Base-by-base conservation (phyloP, 2,329 filamentous ascomycete species). In the Fusarium pseudoanthophilum region DNA sequence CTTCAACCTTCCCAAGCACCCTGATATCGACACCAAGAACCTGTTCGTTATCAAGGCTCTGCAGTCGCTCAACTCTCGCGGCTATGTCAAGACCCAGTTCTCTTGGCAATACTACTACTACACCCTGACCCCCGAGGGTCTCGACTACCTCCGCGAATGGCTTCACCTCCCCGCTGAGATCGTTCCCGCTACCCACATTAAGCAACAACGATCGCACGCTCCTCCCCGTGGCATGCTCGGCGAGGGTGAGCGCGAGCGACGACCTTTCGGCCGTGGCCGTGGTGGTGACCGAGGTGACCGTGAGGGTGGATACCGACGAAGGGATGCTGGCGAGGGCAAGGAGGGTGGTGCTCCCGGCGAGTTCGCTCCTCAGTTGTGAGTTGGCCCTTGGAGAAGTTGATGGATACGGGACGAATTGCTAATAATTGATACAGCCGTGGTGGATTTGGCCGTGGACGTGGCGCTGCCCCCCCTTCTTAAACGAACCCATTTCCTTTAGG, bases 31-130 rank as follows among this genome's bases (percentile, higher is more conserved):
- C 90, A 97, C 95, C 87, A 97, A 97, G 93, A 99, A 99, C 92
- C 94, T 99, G 83, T 98, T 87, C 86, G 95, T 98, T 86, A 94
- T 99, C 92, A 99, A 99, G 92, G 96, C 96, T 83, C 92, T 92
- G 88, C 96, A 99, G 90, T 99, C 96, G 77, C 92, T 99, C 84
- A 97, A 92, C 89, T 98, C 95, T 80, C 95, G 96, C 85, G 95
- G 95, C 85, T 98, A 94, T 87, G 92, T 99, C 88, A 99, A 99
- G 94, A 99, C 96, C 82, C 96, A 97, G 88, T 99, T 99, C 93
- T 97, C 95, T 79, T 97, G 95, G 95, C 95, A 97, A 89, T 97
- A 95, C 91, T 97, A 98, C 93, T 99, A 99, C 93, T 99, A 99
- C 92, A 98, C 96, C 87, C 92, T 99, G 87, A 98, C 95, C 85